phyloP scores from a whole-genome alignment of 805 yeast genomes.

The Wickerhamiella dianesei region DNA sequence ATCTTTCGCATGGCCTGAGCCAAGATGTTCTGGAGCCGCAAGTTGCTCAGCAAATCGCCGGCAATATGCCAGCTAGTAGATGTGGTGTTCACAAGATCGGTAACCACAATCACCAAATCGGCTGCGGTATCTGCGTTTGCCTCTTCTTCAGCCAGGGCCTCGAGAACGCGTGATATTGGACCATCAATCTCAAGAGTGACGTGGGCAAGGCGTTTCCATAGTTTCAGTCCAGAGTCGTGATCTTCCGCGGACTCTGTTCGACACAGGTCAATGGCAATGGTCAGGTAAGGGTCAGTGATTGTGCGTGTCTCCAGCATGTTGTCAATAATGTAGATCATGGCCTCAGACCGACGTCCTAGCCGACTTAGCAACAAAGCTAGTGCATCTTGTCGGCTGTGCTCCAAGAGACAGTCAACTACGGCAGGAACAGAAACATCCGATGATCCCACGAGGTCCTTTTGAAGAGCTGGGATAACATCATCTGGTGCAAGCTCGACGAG shows the following conservation, averaged over 20 bases:
- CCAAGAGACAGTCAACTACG: slow-evolving; percentile 21
- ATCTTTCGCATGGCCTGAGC: slow-evolving; percentile 20
- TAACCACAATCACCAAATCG: slow-evolving; percentile 1
- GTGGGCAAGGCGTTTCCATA: slow-evolving; percentile 32
- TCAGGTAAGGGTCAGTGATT: slow-evolving; percentile 11
- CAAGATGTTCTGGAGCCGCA: slow-evolving; percentile 6
- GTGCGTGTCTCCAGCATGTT: slow-evolving; percentile 12
- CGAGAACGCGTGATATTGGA: slow-evolving; percentile 1
- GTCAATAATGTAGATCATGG: slow-evolving; percentile 23
- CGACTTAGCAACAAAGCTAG: slow-evolving; percentile 20
- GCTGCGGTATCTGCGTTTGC: slow-evolving; percentile 4
- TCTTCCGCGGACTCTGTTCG: slow-evolving; percentile 7
- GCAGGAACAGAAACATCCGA: slow-evolving; percentile 20
- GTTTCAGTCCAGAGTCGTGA: slow-evolving; percentile 21
- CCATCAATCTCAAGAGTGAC: slow-evolving; percentile 23
- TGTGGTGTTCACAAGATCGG: slow-evolving; percentile 1
- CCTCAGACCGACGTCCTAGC: slow-evolving; percentile 18
- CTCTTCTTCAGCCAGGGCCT: not conserved
- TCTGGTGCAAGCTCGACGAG: slow-evolving; percentile 5
- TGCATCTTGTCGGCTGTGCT: slow-evolving; percentile 18
- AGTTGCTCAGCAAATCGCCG: slow-evolving; percentile 3
- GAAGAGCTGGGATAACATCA: slow-evolving; percentile 15
- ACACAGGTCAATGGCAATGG: slow-evolving; percentile 19
- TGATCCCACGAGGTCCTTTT: slow-evolving; percentile 20
- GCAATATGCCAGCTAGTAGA: slow-evolving; percentile 3